Conservation (phyloP, 2,329 filamentous ascomycete genomes). For the Colletotrichum falcatum region DNA sequence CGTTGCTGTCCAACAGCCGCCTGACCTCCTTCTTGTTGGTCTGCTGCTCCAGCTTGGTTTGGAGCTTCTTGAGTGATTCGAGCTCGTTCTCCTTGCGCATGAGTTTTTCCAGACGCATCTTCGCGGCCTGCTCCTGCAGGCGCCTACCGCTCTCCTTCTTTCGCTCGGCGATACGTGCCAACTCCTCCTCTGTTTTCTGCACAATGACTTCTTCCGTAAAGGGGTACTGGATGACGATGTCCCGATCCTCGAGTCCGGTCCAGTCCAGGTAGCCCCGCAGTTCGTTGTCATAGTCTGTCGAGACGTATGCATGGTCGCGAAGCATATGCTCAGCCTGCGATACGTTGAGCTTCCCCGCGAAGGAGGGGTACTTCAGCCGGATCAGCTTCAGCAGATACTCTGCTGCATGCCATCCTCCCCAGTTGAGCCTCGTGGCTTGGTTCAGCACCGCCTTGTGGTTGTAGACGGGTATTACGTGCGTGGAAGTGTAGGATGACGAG, state of each 20-base stretch:
- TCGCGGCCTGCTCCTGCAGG: conserved; percentile 94
- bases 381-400: conserved; percentile 94
- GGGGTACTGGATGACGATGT: conserved; percentile 91
- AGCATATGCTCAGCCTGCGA: conserved; percentile 91
- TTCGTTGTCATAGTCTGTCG: conserved; percentile 84
- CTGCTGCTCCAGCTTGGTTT: conserved; percentile 76
- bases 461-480: conserved; percentile 93
- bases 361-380: conserved; percentile 89
- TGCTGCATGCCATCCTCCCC: conserved; percentile 90
- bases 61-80: conserved; percentile 91
- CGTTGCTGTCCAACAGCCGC: conserved; percentile 86
- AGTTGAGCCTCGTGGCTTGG: conserved; percentile 91
- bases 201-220: conserved; percentile 91
- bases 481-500: conserved; percentile 92
- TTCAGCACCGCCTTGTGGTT: conserved; percentile 85
- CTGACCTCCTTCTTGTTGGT: conserved; percentile 89
- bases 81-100: conserved; percentile 96
- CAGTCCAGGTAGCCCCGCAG: conserved; percentile 84
- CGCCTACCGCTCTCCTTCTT: conserved; percentile 94
- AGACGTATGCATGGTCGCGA: conserved; percentile 89
- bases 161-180: conserved; percentile 89
- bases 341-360: conserved; percentile 86
- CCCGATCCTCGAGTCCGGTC: conserved; percentile 90
- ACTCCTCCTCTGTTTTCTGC: conserved; percentile 94
- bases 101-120: conserved; percentile 95